Evolutionary conservation across 164 flowering plant species (phyloP).

Genomic region (grape (Vitis vinifera)): DNA sequence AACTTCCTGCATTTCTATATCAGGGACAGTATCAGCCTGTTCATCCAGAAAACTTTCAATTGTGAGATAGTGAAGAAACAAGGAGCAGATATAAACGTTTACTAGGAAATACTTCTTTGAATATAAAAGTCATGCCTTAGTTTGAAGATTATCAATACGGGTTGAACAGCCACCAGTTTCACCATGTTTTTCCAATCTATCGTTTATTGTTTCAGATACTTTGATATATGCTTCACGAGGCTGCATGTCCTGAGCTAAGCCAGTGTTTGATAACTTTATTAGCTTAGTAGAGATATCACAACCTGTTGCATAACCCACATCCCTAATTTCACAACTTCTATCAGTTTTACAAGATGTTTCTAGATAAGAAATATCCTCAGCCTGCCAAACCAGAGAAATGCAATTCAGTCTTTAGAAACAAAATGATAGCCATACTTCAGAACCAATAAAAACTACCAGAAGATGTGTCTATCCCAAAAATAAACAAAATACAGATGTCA

Average conservation of each 20-base stretch:
- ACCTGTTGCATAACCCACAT: constrained; percentile 10
- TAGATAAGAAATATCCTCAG: constrained; percentile 53
- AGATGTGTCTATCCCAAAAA: too few species aligned
- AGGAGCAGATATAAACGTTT: too few species aligned
- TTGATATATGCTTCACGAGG: constrained; percentile 13
- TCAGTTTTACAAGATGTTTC: constrained; percentile 18
- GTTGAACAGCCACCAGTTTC: constrained; percentile 14
- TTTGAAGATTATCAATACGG: constrained; percentile 15
- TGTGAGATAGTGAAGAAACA: background rate
- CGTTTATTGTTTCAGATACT: constrained; percentile 6
- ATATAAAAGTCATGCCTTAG: constrained; percentile 21
- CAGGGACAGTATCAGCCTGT: constrained; percentile 14
- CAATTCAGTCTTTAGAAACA: background rate
- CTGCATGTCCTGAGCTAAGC: constrained; percentile 9
- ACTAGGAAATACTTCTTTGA: background rate
- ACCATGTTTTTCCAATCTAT: background rate
- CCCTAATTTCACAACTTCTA: constrained; percentile 18
- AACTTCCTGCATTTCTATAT: constrained; percentile 8
- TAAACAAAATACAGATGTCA: too few species aligned
- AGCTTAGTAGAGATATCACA: constrained; percentile 14
- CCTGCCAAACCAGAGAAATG: constrained; percentile 43
- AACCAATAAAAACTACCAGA: background rate
- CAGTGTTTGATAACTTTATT: constrained; percentile 7
- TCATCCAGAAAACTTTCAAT: constrained; percentile 1
- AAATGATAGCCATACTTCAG: too few species aligned